A percentile compares a stretch with the other conserved stretches of the same genome.
phyloP scores from a whole-genome alignment of 352 stramenopile species.

The Phytopythium boreale region DNA sequence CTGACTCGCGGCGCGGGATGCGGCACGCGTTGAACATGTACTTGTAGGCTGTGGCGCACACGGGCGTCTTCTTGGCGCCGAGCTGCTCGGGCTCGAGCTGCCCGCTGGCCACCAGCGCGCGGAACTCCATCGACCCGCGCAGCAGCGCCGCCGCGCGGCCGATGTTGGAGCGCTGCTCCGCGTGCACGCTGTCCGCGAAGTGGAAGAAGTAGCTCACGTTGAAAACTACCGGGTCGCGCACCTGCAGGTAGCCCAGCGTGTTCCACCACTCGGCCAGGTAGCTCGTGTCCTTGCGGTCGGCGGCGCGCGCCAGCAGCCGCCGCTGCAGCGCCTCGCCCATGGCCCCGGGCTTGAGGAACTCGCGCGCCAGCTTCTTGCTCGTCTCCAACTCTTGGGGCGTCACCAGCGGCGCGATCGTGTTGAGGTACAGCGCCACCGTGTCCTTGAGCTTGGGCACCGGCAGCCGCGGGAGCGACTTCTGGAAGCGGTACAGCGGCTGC shows the following conservation, averaged over 20 bases:
- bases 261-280: conserved; percentile 83
- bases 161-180: conserved; percentile 56
- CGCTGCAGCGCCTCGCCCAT: conserved; percentile 79
- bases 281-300: conserved; percentile 60
- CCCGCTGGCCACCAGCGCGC: conserved; percentile 84
- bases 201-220: conserved; percentile 92
- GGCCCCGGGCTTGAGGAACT: conserved; percentile 56
- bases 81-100: conserved; percentile 86
- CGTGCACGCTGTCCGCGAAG: conserved; percentile 62
- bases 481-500: conserved; percentile 73
- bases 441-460: conserved; percentile 89
- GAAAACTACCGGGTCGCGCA: conserved; percentile 80
- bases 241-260: conserved; percentile 67
- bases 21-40: conserved; percentile 96
- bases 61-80: conserved; percentile 84
- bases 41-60: conserved; percentile 92
- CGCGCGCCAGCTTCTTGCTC: conserved; percentile 59
- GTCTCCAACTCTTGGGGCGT: conserved; percentile 65
- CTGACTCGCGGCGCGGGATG: conserved; percentile 73
- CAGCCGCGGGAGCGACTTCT: conserved; percentile 84
- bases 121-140: conserved; percentile 86
- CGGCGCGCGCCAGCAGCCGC: conserved; percentile 53
- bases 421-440: conserved; percentile 89
- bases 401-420: conserved; percentile 85
- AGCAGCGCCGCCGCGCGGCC: conserved; percentile 82